phyloP scores from a whole-genome alignment of 805 yeast genomes.

The Lipomyces kockii region DNA sequence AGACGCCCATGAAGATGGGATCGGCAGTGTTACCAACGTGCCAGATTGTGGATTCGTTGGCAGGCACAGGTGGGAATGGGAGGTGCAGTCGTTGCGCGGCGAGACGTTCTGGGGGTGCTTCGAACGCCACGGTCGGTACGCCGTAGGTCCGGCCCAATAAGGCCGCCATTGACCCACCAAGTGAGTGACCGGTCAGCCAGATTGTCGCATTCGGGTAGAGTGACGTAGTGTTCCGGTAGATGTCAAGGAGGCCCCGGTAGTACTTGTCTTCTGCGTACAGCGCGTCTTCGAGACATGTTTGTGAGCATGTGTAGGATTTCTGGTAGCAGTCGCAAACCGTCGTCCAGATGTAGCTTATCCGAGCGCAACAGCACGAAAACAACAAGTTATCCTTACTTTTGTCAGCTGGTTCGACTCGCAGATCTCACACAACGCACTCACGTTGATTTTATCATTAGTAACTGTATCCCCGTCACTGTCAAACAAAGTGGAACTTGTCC shows the following conservation, averaged over 20 bases:
- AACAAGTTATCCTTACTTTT: conserved; percentile 66
- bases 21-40: conserved; percentile 97
- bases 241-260: conserved; percentile 77
- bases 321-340: conserved; percentile 96
- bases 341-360: conserved; percentile 90
- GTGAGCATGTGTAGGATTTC: conserved; percentile 83
- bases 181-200: conserved; percentile 95
- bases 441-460: conserved; percentile 74
- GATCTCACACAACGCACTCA: conserved; percentile 3
- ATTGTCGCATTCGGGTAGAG: conserved; percentile 73
- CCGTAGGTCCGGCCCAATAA: conserved; percentile 91
- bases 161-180: conserved; percentile 87
- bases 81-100: conserved; percentile 85
- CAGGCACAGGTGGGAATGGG: conserved; percentile 85
- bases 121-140: conserved; percentile 85
- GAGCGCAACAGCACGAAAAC: conserved; percentile 95
- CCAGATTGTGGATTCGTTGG: conserved; percentile 82
- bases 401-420: background rate
- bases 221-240: conserved; percentile 72
- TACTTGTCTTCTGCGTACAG: conserved; percentile 77
- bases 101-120: conserved; percentile 89
- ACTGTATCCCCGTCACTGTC: conserved; percentile 67
- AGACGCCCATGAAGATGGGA: conserved; percentile 95
- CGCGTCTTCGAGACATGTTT: conserved; percentile 81
- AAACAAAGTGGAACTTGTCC: conserved; percentile 77